Base-by-base conservation (phyloP, 108 stramenopile species). In the Discostella stelligeroides region DNA sequence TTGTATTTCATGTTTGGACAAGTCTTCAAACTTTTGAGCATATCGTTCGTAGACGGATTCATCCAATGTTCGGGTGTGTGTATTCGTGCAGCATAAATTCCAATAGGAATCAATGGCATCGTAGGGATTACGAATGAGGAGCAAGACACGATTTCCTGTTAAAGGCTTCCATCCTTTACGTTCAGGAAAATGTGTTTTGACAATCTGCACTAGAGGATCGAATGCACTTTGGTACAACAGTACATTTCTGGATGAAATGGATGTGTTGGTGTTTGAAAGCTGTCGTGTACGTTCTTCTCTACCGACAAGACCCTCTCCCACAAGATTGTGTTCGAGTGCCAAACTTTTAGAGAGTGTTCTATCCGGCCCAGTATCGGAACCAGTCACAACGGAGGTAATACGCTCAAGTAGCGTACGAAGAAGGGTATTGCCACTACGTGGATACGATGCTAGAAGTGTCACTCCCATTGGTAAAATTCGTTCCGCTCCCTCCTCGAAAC, bases 161-260 rank as follows among this genome's bases (percentile, higher is more conserved):
- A 78, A 76, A 1, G 28, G 48, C 23, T 47, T 65, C 65, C 70
- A 88, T 54, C 98, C 98, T 15, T 58, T 75, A 15, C 98, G 83
- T 80, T 99, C 98, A 8, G 98, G 98, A 70, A 83, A 99, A 80
- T 99, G 98, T 1, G 97, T 96, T 70, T 99, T 99, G 45, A 93
- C 75, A 18, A 88, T 63, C 20, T 55, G 25, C 34, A 77, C 65
- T 0, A 49, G 41, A 11, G 66, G 73, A 28, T 71, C 73, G 5
- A 74, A 73, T 34, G 63, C 37, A 28, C 45, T 80, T 39, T 88
- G 72, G 45, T 69, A n/a, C n/a, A n/a, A n/a, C n/a, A n/a, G n/a
- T n/a, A n/a, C n/a, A n/a, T n/a, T n/a, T n/a, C n/a, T n/a, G n/a
- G n/a, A n/a, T n/a, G n/a, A n/a, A n/a, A n/a, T n/a, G n/a, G n/a